Conservation (phyloP, 352 stramenopile genomes). For the Plasmopara viticola region DNA sequence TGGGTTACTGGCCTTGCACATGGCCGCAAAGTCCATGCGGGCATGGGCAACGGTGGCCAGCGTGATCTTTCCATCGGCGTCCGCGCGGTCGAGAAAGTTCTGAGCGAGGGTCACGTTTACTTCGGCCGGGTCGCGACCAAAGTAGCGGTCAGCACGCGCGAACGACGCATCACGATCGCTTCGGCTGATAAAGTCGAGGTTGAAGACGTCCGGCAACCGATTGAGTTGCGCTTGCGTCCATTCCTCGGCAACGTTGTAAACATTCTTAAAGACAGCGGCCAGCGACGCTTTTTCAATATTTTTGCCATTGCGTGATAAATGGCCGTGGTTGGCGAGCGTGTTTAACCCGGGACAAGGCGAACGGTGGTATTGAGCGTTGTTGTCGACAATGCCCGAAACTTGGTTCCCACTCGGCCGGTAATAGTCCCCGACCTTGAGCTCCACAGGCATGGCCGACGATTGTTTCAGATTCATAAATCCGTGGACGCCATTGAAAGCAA, state of each 20-base stretch:
- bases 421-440: slow-evolving; percentile 7
- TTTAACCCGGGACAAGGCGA: slow-evolving; percentile 11
- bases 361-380: slow-evolving; percentile 1
- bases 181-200: slow-evolving; percentile 28
- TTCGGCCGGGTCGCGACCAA: slow-evolving; percentile 23
- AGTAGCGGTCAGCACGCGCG: slow-evolving; percentile 25
- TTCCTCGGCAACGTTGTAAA: slow-evolving; percentile 30
- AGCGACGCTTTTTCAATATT: slow-evolving; percentile 22
- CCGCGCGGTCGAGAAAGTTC: slow-evolving; percentile 17
- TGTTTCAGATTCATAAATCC: no score
- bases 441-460: neutral
- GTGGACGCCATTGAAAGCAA: neutral
- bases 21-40: slow-evolving; percentile 14
- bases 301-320: slow-evolving; percentile 16
- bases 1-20: slow-evolving; percentile 25
- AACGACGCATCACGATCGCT: slow-evolving; percentile 40
- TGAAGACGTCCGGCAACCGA: slow-evolving; percentile 18
- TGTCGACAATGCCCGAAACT: slow-evolving; percentile 4
- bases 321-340: slow-evolving; percentile 7
- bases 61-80: slow-evolving; percentile 20
- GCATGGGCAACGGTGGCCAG: slow-evolving; percentile 15
- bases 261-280: slow-evolving; percentile 22
- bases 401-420: slow-evolving; percentile 2
- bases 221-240: slow-evolving; percentile 10
- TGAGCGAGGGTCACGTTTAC: slow-evolving; percentile 22